A percentile compares a stretch with the other conserved stretches of the same genome.
Conservation (phyloP, 495 filamentous ascomycete genomes). For the Podospora sp. region DNA sequence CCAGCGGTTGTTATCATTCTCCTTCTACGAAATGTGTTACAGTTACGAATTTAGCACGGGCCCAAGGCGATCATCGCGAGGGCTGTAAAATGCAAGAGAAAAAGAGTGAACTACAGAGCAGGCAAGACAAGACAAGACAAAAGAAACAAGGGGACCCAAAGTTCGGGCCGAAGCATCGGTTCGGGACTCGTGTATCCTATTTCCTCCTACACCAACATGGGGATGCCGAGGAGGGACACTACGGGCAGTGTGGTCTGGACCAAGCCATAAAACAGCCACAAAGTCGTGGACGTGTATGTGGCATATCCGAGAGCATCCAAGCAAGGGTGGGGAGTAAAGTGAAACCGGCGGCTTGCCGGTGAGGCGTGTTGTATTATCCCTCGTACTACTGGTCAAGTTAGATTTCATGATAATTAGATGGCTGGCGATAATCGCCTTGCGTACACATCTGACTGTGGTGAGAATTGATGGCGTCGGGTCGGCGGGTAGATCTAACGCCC, state of each 20-base stretch:
- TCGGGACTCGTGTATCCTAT: neutral
- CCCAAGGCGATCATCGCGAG: neutral
- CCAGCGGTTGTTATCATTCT: too few species aligned
- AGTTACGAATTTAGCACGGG: too few species aligned
- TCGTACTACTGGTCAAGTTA: neutral
- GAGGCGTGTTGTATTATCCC: neutral
- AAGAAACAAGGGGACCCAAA: neutral
- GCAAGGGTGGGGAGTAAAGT: neutral
- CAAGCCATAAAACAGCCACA: neutral
- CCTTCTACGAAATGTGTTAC: neutral
- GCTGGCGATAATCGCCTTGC: neutral
- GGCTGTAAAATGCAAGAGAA: neutral
- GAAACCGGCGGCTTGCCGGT: neutral
- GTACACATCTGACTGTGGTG: too few species aligned
- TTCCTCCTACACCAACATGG: neutral
- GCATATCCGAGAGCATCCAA: neutral
- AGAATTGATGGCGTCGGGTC: neutral
- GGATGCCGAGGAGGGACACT: neutral
- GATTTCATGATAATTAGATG: neutral
- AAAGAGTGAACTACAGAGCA: neutral
- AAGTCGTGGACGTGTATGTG: neutral
- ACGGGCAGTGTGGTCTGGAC: neutral
- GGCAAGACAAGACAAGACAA: neutral
- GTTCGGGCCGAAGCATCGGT: neutral
- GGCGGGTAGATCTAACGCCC: neutral